Percentiles rank a stretch among this genome's conserved stretches.
Conservation (phyloP, 2,329 filamentous ascomycete genomes). For the Cladosporium sp. region DNA sequence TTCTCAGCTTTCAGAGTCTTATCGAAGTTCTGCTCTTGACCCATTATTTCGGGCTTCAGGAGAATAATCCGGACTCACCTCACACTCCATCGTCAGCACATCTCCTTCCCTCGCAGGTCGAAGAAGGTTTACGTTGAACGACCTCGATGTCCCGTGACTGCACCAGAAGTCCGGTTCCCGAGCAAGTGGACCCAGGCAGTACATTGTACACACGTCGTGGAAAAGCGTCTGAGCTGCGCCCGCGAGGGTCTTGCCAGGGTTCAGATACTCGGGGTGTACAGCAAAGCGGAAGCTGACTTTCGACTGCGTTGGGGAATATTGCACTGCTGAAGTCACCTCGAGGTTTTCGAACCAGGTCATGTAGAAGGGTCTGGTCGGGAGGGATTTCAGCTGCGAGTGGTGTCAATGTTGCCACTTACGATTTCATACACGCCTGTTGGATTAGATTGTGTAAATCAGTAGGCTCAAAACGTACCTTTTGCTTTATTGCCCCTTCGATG, state of each 20-base stretch:
- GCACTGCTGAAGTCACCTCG: neutral
- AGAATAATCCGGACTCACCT: slow-evolving; percentile 14
- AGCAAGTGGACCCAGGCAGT: neutral
- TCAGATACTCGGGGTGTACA: slow-evolving; percentile 20
- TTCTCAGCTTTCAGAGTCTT: too few relatives aligned
- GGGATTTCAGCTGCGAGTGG: neutral
- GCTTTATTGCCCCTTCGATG: neutral
- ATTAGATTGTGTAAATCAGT: too few relatives aligned
- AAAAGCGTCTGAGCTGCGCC: slow-evolving; percentile 20
- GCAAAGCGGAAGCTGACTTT: slow-evolving; percentile 15
- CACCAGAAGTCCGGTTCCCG: slow-evolving; percentile 14
- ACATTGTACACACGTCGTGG: slow-evolving; percentile 17
- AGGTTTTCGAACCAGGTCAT: neutral
- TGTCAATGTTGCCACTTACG: neutral
- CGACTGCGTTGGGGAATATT: neutral
- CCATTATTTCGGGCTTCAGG: too few relatives aligned
- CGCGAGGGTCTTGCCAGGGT: slow-evolving; percentile 20
- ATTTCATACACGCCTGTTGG: too few relatives aligned
- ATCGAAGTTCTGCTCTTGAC: too few relatives aligned
- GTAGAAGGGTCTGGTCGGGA: neutral
- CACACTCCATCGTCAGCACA: slow-evolving; percentile 18
- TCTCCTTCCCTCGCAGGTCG: slow-evolving; percentile 20
- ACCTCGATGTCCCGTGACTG: slow-evolving; percentile 20
- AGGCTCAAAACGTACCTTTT: neutral
- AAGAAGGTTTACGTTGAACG: slow-evolving; percentile 18